Evolutionary conservation across 2,329 filamentous ascomycete genomes (phyloP), one percentile per base, ranked within the genome.

Genomic region (Neonectria faginata): DNA sequence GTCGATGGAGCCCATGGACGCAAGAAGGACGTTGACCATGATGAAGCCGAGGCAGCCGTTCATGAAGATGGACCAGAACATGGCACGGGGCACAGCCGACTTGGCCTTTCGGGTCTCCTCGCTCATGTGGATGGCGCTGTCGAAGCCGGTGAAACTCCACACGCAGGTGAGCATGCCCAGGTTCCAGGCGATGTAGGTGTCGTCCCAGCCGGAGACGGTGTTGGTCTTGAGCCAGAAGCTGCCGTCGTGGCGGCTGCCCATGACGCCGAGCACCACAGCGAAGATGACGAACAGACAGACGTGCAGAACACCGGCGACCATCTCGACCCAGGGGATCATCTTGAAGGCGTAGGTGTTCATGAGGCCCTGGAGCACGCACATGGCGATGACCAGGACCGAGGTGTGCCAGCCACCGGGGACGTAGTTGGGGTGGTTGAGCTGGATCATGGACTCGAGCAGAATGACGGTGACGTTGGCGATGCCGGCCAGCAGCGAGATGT

Each of bases 61-160:
- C 70, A 73, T 73, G 41, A 73, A 72, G 52, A 73, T 73, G n/a
- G 70, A 73, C 71, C 71, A 73, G 56, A 73, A 73, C 71, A 73
- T 73, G 18, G 71, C 71, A 3, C 71, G 51, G 3, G 71, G 71
- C 0, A 73, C 70, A 1, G 71, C 71, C 0, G 70, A 73, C 51
- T 73, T 73, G 2, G 71, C 71, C 14, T 69, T 70, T 29, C 71
- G 69, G 1, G 71, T 73, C 27, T 73, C 71, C 1, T 73, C 71
- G 2, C 69, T 72, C 71, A 73, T 73, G 8, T 73, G 71, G 0
- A 73, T 72, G 20, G 71, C 71, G 27, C 70, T 72, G 31, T 73
- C 71, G 11, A 73, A 73, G 2, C 71, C 71, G 27, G 70, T 73
- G 3, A 73, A 73, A n/a, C 69, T 72, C 71, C 71, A 73, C 3